These are phyloP conservation scores for Talaromyces sp. DNA, from an alignment of 2,329 filamentous ascomycete genomes.

Conservation along the genomic window DNA sequence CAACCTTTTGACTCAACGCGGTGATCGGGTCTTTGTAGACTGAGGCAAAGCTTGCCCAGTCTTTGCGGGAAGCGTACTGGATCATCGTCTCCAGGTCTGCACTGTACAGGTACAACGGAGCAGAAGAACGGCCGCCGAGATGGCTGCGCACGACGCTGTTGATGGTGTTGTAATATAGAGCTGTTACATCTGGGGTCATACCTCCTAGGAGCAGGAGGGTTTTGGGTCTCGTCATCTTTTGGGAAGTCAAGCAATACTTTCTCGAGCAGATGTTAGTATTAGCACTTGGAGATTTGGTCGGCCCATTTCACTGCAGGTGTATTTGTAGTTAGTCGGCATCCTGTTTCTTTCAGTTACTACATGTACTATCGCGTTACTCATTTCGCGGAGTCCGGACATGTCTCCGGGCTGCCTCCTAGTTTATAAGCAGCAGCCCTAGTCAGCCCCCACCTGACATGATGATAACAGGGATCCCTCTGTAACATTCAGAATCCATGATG, in stretches of 20 bases:
- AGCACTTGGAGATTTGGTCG: too few relatives aligned
- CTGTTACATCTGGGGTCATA: not conserved
- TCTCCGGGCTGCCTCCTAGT: not conserved
- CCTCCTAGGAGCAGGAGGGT: not conserved
- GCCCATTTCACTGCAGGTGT: not conserved
- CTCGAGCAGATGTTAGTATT: too few relatives aligned
- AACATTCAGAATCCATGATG: not conserved
- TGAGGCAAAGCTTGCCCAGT: not conserved
- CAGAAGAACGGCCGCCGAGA: not conserved
- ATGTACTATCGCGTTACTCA: not conserved
- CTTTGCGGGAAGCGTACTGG: not conserved
- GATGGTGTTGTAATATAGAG: not conserved
- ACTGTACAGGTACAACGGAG: not conserved
- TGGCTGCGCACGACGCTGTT: not conserved
- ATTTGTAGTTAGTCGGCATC: not conserved
- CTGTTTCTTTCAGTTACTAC: not conserved
- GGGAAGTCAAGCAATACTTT: too few relatives aligned
- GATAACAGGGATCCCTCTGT: not conserved
- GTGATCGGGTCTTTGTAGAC: constrained; percentile 1
- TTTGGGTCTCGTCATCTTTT: not conserved
- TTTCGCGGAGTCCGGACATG: not conserved
- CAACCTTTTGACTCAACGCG: not conserved
- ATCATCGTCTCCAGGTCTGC: not conserved
- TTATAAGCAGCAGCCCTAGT: not conserved
- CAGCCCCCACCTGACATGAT: not conserved